Evolutionary conservation across 139 green algal genomes (phyloP).

Genomic region (Chlamydomonas sp.): DNA sequence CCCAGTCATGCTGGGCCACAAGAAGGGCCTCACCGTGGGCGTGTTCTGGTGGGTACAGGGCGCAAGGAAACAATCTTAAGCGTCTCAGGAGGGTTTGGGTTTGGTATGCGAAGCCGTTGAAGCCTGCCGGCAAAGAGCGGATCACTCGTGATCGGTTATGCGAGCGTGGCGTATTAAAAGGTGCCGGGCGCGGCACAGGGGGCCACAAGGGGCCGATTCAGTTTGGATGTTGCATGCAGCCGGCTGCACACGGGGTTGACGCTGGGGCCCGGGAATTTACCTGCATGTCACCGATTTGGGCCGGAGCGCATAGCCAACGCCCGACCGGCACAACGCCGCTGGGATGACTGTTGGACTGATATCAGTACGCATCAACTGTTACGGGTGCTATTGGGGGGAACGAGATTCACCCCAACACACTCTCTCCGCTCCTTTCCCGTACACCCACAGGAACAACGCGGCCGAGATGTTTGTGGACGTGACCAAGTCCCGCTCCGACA

Average conservation of each 20-base stretch:
- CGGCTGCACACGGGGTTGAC: no score
- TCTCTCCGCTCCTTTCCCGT: not conserved
- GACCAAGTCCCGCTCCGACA: conserved; percentile 49
- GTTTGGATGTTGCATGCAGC: no score
- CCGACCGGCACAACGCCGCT: no score
- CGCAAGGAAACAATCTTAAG: no score
- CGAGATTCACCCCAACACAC: not conserved
- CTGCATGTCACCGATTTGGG: no score
- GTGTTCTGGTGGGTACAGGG: conserved; percentile 85
- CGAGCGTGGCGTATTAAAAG: no score
- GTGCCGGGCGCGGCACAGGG: no score
- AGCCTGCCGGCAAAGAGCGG: not conserved
- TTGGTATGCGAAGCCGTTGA: not conserved
- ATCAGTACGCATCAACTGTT: not conserved
- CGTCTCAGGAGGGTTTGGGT: not conserved
- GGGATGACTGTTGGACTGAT: not conserved
- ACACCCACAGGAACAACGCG: conserved; percentile 86
- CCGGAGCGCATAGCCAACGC: no score
- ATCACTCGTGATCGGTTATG: no score
- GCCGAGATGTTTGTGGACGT: conserved; percentile 99
- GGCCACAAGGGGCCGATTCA: no score
- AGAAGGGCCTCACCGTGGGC: conserved; percentile 72
- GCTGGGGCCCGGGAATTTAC: no score
- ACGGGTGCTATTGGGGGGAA: not conserved
- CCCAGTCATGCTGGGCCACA: conserved; percentile 90